A percentile compares a stretch with the other conserved stretches of the same genome.
These are phyloP conservation scores for Hygrocybe coccinea DNA, from an alignment of 768 basidiomycete genomes.

Conservation along the genomic window DNA sequence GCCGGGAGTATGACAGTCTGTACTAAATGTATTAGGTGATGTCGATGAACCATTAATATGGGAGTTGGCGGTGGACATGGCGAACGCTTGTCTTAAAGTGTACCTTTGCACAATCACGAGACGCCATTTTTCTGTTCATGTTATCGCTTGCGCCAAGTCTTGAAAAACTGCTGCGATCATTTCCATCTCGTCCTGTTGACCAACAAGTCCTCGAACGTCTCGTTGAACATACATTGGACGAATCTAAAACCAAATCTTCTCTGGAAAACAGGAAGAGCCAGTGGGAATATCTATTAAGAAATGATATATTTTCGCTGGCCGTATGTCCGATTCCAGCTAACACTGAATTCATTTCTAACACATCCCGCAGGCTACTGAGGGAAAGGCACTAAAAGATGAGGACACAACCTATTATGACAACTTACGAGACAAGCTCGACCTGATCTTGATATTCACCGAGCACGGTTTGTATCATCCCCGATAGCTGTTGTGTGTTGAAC, in stretches of 20 bases:
- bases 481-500: neutral
- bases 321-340: conserved; percentile 39
- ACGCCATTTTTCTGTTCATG: conserved; percentile 32
- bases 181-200: conserved; percentile 49
- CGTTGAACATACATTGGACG: conserved; percentile 42
- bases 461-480: conserved; percentile 42
- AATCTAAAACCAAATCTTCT: conserved; percentile 39
- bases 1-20: too few species aligned
- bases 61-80: too few species aligned
- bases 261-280: conserved; percentile 61
- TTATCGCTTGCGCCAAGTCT: conserved; percentile 49
- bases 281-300: conserved; percentile 72
- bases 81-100: too few species aligned
- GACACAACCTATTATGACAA: conserved; percentile 55
- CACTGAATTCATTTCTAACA: neutral
- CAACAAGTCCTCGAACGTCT: conserved; percentile 45
- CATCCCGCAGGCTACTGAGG: conserved; percentile 57
- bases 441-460: conserved; percentile 73
- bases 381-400: conserved; percentile 52
- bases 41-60: too few species aligned
- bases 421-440: conserved; percentile 60
- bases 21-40: too few species aligned
- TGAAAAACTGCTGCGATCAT: conserved; percentile 44
- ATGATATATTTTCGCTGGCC: conserved; percentile 66
- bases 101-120: too few species aligned